phyloP scores from a whole-genome alignment of 352 stramenopile species.

The Globisporangium megalacanthum region DNA sequence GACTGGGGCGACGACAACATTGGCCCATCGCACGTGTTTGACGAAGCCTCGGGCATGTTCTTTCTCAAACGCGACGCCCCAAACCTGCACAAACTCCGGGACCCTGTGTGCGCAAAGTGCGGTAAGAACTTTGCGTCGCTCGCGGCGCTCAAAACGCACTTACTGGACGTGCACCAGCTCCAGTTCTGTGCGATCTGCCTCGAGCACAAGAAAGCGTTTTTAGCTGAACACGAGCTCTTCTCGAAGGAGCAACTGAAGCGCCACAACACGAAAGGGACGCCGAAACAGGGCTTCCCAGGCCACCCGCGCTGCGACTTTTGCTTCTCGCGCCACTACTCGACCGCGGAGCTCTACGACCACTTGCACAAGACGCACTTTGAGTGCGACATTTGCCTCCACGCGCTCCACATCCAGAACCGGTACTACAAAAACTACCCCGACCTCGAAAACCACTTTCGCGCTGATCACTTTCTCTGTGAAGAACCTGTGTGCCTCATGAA shows the following conservation, averaged over 20 bases:
- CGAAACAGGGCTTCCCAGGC: conserved; percentile 71
- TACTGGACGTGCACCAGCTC: conserved; percentile 65
- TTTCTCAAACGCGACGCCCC: conserved; percentile 74
- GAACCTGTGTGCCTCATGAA: conserved; percentile 71
- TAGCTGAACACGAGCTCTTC: conserved; percentile 73
- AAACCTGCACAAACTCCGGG: conserved; percentile 57
- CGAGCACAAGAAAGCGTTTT: conserved; percentile 87
- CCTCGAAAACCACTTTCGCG: conserved; percentile 88
- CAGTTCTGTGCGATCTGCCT: conserved; percentile 84
- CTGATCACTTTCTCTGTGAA: conserved; percentile 87
- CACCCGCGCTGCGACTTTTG: conserved; percentile 90
- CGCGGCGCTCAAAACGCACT: conserved; percentile 61
- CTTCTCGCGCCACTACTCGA: conserved; percentile 83
- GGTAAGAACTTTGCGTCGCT: conserved; percentile 67
- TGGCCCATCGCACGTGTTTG: conserved; percentile 76
- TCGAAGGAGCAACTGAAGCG: conserved; percentile 72
- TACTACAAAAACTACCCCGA: conserved; percentile 92
- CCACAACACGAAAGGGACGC: conserved; percentile 68
- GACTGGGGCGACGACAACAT: conserved; percentile 87
- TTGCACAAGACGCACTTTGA: conserved; percentile 90
- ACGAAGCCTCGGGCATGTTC: conserved; percentile 84
- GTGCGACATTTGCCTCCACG: conserved; percentile 86
- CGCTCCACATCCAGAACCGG: conserved; percentile 72
- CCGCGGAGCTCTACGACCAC: conserved; percentile 84
- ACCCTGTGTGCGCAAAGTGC: conserved; percentile 68